These are phyloP conservation scores for Botryotinia calthae DNA, from an alignment of 2,329 filamentous ascomycete species.

Conservation along the genomic window DNA sequence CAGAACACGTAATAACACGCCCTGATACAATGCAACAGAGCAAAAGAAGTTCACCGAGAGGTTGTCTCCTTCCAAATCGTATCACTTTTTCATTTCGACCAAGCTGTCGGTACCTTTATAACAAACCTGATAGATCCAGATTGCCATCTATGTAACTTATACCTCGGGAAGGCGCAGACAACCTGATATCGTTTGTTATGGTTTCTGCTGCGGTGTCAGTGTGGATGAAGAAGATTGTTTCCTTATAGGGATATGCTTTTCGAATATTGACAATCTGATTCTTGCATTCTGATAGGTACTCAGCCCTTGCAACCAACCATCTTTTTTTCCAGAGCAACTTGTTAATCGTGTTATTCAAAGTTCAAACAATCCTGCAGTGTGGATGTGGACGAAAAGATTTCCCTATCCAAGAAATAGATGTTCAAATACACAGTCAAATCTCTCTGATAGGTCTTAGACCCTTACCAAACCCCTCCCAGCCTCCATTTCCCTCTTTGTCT, in stretches of 20 bases:
- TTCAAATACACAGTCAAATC: not conserved
- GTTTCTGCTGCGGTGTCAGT: not conserved
- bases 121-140: constrained; percentile 3
- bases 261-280: not conserved
- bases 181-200: not conserved
- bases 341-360: not conserved
- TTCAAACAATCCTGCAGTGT: not conserved
- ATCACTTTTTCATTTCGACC: constrained; percentile 11
- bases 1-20: constrained; percentile 13
- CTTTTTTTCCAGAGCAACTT: not conserved
- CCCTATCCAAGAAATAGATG: not conserved
- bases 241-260: not conserved
- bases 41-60: not conserved
- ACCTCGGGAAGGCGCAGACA: constrained; percentile 11
- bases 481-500: constrained; percentile 12
- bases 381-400: not conserved
- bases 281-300: not conserved
- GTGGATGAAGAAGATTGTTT: not conserved
- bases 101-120: constrained; percentile 12
- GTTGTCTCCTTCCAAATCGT: not conserved
- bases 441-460: constrained; percentile 2
- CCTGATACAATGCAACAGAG: not conserved
- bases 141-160: not conserved
- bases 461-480: not conserved
- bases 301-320: not conserved